Percentiles rank a stretch among this genome's conserved stretches.
These are phyloP conservation scores for Alternaria infectoria DNA, from an alignment of 2,329 filamentous ascomycete genomes.

Conservation along the genomic window DNA sequence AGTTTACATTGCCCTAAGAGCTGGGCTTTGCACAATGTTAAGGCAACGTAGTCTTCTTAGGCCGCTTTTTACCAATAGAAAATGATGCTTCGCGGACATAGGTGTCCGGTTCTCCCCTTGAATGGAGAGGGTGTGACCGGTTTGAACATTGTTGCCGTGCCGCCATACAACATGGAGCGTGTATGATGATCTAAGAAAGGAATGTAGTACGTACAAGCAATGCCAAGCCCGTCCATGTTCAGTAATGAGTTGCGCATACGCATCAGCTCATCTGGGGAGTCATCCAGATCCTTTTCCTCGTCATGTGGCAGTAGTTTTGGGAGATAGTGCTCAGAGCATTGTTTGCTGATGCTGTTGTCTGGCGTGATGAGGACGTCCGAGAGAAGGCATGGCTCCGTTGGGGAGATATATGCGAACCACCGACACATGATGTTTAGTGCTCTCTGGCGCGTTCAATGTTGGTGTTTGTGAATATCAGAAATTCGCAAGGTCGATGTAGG, in stretches of 20 bases:
- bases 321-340: conserved; percentile 59
- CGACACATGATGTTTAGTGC: conserved; percentile 50
- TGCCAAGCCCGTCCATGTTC: conserved; percentile 63
- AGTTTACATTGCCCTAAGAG: background rate
- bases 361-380: conserved; percentile 61
- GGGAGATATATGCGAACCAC: conserved; percentile 64
- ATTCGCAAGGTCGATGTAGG: background rate
- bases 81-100: background rate
- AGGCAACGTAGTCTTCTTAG: background rate
- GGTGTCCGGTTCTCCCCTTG: background rate
- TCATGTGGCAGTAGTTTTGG: conserved; percentile 58
- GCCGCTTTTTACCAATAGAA: background rate
- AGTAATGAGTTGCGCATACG: conserved; percentile 59
- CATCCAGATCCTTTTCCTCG: conserved; percentile 48
- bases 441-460: background rate
- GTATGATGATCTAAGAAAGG: background rate
- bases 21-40: background rate
- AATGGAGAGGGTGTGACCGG: background rate
- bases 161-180: background rate
- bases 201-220: conserved; percentile 51
- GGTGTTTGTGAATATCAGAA: background rate
- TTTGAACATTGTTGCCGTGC: too few species aligned
- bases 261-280: conserved; percentile 52
- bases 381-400: conserved; percentile 60
- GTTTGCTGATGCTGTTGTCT: conserved; percentile 45